phyloP scores from a whole-genome alignment of 148 eudicot species.

The Heliosperma pusillum region DNA sequence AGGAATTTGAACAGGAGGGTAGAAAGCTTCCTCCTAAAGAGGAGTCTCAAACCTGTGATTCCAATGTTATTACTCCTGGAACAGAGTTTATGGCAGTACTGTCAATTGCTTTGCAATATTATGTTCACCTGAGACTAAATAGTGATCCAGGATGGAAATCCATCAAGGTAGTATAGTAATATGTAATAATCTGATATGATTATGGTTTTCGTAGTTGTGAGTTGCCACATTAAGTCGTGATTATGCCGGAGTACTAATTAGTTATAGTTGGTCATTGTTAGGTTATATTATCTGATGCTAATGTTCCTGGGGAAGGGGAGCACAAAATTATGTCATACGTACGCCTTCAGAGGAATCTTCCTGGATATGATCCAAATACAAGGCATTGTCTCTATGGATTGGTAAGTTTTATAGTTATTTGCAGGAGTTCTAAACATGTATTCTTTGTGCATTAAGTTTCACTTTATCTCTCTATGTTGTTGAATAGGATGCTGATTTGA shows the following conservation, averaged over 20 bases:
- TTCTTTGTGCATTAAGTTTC: background rate
- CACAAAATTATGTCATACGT: conserved; percentile 96
- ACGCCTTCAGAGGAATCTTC: conserved; percentile 96
- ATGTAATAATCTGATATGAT: background rate
- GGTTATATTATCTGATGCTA: conserved; percentile 98
- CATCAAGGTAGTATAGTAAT: conserved; percentile 53
- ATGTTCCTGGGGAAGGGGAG: conserved; percentile 99
- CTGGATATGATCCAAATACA: conserved; percentile 95
- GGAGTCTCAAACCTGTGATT: conserved; percentile 74
- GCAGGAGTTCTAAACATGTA: background rate
- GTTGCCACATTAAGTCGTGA: background rate
- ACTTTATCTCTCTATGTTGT: background rate
- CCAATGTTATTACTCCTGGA: conserved; percentile 96
- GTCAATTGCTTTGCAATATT: conserved; percentile 89
- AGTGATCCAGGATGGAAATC: conserved; percentile 98
- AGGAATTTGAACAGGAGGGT: conserved; percentile 85
- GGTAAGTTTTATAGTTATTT: conserved; percentile 40
- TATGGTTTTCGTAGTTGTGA: background rate
- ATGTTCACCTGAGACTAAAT: conserved; percentile 78
- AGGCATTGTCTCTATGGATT: conserved; percentile 91
- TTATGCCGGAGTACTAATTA: conserved; percentile 6
- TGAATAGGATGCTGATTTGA: conserved; percentile 82
- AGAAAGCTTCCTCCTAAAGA: conserved; percentile 73
- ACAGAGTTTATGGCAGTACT: conserved; percentile 91
- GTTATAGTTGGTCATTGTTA: conserved; percentile 31